Evolutionary conservation across 306 rosid species (phyloP), one percentile per base, ranked within the genome.

Genomic region (Glycine tomentella): DNA sequence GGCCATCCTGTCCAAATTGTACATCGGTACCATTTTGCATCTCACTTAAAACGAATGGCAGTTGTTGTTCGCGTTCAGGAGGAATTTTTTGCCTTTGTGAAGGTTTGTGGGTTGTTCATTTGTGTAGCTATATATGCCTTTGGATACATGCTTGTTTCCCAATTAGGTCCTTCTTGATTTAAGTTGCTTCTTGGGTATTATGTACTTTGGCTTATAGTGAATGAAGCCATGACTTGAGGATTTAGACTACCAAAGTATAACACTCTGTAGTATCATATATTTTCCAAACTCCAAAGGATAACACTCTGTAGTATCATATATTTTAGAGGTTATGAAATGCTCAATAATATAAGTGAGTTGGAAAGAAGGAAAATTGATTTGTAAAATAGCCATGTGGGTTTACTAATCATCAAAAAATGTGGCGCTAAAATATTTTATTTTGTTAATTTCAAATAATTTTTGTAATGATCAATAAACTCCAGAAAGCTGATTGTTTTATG

Each of bases 1-100:
- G 98, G 98, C 46, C 44, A 87, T 42, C 88, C 94, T 34, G 99
- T 95, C 72, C 99, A 90, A 89, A 95, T 95, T 89, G 90, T 95
- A 85, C 99, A 93, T 85, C 90, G 99, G 74, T 91, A 92, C 87
- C 99, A 95, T 88, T 95, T 95, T 82, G 96, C 99, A 42, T 95
- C 99, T 79, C 86, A 95, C 74, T 87, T 95, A 83, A 95, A 95
- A 86, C 89, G 99, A 81, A 95, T 95, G 99, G 92, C 99, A 59
- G 99, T 89, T 78, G 82, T 95, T 84, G 99, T 95, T 79, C 98
- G 97, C 84, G 88, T 91, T 85, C 92, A 93, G 82, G 99, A 95
- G 76, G 92, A 85, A 38, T 95, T 91, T 92, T 88, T 90, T 2
- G 88, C 98, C 81, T 95, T 95, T 88, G 97, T 95, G 85, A 95